Conservation (phyloP, 1,284 basidiomycete genomes). For the Trametes hirsuta region DNA sequence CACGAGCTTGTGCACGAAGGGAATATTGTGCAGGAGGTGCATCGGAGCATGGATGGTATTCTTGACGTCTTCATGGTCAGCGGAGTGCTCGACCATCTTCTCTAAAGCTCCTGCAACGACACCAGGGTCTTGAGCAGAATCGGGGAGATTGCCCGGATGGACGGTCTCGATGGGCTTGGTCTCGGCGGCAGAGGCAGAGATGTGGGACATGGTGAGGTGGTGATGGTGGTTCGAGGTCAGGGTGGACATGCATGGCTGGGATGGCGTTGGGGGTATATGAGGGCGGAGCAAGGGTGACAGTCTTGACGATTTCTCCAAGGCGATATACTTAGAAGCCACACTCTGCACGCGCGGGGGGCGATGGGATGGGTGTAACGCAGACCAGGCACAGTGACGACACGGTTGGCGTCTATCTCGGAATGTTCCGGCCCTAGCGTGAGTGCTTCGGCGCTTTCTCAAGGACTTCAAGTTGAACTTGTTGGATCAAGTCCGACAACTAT, state of each 20-base stretch:
- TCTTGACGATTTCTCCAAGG: too few species aligned
- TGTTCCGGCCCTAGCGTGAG: too few species aligned
- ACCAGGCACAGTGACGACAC: too few species aligned
- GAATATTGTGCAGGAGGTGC: constrained; percentile 33
- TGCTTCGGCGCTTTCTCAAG: too few species aligned
- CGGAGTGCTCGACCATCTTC: constrained; percentile 47
- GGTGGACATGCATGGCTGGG: not conserved
- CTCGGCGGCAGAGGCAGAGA: constrained; percentile 19
- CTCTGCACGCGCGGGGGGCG: too few species aligned
- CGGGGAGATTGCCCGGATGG: constrained; percentile 33
- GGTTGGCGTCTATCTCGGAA: too few species aligned
- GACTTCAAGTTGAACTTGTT: too few species aligned
- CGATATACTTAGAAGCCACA: too few species aligned
- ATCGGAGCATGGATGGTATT: constrained; percentile 47
- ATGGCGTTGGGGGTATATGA: too few species aligned
- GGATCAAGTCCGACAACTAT: too few species aligned
- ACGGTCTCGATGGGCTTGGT: constrained; percentile 34
- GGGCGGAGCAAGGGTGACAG: too few species aligned
- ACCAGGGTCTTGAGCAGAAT: constrained; percentile 24
- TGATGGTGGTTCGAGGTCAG: not conserved
- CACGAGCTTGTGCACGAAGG: constrained; percentile 49
- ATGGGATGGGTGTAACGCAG: too few species aligned
- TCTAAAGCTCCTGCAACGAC: constrained; percentile 37
- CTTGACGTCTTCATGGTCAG: constrained; percentile 40
- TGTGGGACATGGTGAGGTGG: constrained; percentile 13